phyloP scores from a whole-genome alignment of 768 basidiomycete species.

The Agrocybe chaxingu region DNA sequence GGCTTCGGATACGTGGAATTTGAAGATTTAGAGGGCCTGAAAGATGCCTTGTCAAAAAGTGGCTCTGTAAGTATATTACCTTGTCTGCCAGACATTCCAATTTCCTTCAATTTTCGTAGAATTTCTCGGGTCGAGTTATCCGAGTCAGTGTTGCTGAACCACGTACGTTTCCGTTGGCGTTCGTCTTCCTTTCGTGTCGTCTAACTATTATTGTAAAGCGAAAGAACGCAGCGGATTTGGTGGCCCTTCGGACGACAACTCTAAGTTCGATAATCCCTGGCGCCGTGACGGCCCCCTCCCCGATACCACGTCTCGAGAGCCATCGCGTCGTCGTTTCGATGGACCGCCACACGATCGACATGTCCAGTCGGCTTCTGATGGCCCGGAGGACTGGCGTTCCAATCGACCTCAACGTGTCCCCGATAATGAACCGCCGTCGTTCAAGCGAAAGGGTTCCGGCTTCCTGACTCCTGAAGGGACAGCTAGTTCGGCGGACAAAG shows the following conservation, averaged over 20 bases:
- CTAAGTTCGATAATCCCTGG: slow-evolving; percentile 85
- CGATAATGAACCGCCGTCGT: slow-evolving; percentile 45
- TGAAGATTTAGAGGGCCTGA: slow-evolving; percentile 78
- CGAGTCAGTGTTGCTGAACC: slow-evolving; percentile 96
- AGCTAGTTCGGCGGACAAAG: slow-evolving; percentile 62
- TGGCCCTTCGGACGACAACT: slow-evolving; percentile 60
- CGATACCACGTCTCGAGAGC: slow-evolving; percentile 60
- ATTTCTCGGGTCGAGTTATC: slow-evolving; percentile 73
- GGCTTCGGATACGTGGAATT: slow-evolving; percentile 99
- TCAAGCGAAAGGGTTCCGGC: slow-evolving; percentile 57
- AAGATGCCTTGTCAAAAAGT: slow-evolving; percentile 73
- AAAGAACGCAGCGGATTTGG: slow-evolving; percentile 69
- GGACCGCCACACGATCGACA: slow-evolving; percentile 40
- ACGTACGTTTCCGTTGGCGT: slow-evolving; percentile 56
- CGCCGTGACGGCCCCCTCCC: slow-evolving; percentile 85
- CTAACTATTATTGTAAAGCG: slow-evolving; percentile 40
- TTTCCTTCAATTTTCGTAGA: slow-evolving; percentile 31
- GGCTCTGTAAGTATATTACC: slow-evolving; percentile 53
- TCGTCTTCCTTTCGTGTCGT: neutral
- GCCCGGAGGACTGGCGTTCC: slow-evolving; percentile 70
- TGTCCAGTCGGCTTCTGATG: slow-evolving; percentile 54
- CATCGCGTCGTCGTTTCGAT: slow-evolving; percentile 68
- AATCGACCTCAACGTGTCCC: slow-evolving; percentile 39
- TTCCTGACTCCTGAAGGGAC: slow-evolving; percentile 44
- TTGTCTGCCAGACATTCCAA: neutral